These are phyloP conservation scores for Endotrypanum monterogeii DNA, from an alignment of 208 protist species.

Conservation along the genomic window DNA sequence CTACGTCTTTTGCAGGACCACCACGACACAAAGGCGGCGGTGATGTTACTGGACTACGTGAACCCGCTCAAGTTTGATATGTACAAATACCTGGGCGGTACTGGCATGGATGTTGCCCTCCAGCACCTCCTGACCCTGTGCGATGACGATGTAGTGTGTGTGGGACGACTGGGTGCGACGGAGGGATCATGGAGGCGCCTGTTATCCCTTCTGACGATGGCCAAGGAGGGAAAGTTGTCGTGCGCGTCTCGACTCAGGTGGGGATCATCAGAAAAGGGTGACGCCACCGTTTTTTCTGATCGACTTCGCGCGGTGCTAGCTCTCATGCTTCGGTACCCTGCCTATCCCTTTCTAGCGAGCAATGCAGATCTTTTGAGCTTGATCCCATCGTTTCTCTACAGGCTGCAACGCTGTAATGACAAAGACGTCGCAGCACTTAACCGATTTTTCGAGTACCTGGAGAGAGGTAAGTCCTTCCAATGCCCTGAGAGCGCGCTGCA, in stretches of 20 bases:
- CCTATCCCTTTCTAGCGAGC: constrained; percentile 30
- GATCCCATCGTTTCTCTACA: constrained; percentile 67
- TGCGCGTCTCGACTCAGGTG: constrained; percentile 49
- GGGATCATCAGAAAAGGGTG: constrained; percentile 10
- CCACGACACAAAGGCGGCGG: constrained; percentile 21
- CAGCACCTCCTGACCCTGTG: constrained; percentile 47
- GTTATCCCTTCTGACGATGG: constrained; percentile 32
- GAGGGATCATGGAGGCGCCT: constrained; percentile 45
- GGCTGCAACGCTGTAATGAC: constrained; percentile 56
- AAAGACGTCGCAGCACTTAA: constrained; percentile 44
- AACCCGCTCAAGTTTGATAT: constrained; percentile 35
- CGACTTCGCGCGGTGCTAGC: constrained; percentile 36
- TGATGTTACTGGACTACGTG: constrained; percentile 43
- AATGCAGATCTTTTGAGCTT: constrained; percentile 29
- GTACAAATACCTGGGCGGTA: constrained; percentile 36
- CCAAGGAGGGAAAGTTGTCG: constrained; percentile 36
- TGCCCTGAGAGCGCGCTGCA: constrained; percentile 33
- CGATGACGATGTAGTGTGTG: constrained; percentile 38
- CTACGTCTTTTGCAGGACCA: constrained; percentile 33
- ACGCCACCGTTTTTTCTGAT: constrained; percentile 17
- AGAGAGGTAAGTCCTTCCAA: neutral
- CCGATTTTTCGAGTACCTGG: constrained; percentile 37
- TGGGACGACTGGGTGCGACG: constrained; percentile 41
- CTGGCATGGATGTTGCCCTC: constrained; percentile 37
- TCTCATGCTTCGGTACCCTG: constrained; percentile 40